These are phyloP conservation scores for Aspergillus arachidicola DNA, from an alignment of 2,329 filamentous ascomycete species.

Conservation along the genomic window DNA sequence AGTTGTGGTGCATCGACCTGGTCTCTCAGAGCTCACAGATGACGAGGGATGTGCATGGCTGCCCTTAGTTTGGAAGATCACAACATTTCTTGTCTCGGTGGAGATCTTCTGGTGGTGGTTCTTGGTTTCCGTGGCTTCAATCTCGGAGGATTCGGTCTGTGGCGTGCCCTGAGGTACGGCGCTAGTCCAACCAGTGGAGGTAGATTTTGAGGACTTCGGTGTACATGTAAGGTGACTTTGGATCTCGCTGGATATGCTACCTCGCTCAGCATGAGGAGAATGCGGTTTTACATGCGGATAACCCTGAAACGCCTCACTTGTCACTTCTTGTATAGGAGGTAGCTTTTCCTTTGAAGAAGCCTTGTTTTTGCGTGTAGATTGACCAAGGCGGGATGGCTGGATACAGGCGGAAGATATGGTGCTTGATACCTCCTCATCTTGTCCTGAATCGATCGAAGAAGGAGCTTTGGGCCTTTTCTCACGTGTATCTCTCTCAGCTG, in stretches of 20 bases:
- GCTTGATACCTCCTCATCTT: not conserved
- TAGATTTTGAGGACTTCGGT: constrained; percentile 13
- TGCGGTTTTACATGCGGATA: not conserved
- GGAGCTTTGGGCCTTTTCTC: not conserved
- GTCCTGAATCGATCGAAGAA: not conserved
- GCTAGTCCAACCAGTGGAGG: constrained; percentile 14
- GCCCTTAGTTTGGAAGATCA: not conserved
- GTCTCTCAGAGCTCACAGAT: not conserved
- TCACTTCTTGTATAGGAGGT: constrained; percentile 14
- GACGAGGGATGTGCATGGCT: constrained; percentile 11
- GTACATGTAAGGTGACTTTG: constrained; percentile 9
- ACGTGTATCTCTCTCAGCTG: not conserved
- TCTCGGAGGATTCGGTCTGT: constrained; percentile 13
- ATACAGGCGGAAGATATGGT: not conserved
- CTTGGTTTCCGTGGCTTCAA: not conserved
- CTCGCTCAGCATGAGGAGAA: not conserved
- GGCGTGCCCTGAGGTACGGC: constrained; percentile 7
- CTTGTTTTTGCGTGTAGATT: not conserved
- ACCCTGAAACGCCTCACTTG: not conserved
- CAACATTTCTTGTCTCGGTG: not conserved
- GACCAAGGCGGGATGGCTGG: constrained; percentile 1
- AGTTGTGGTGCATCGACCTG: constrained; percentile 21
- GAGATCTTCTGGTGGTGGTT: not conserved
- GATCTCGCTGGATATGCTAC: not conserved
- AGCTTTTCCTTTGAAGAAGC: constrained; percentile 13